Percentiles rank a stretch among this genome's conserved stretches.
Evolutionary conservation across 306 rosid genomes (phyloP).

Genomic region (Vigna nakashimae): DNA sequence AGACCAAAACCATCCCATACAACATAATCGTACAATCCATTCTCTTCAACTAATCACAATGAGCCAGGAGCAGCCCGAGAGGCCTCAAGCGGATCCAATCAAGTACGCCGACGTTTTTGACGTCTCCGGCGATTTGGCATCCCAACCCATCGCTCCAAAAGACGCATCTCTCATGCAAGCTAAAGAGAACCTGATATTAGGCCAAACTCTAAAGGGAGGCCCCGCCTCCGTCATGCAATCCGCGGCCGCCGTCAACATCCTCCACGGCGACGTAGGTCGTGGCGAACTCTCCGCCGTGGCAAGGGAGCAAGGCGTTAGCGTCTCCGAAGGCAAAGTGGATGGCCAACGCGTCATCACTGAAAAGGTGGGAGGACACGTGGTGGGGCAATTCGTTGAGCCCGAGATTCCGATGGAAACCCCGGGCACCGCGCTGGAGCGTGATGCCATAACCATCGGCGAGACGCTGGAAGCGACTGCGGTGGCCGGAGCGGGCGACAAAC

Average conservation of each 20-base stretch:
- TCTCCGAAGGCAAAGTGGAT: constrained; percentile 44
- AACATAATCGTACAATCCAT: background rate
- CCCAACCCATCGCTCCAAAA: constrained; percentile 50
- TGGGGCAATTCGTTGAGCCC: constrained; percentile 64
- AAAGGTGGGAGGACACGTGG: constrained; percentile 52
- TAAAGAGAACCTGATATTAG: constrained; percentile 57
- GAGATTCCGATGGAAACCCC: constrained; percentile 43
- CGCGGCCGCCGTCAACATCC: constrained; percentile 54
- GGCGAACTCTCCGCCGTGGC: constrained; percentile 43
- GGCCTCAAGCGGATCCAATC: constrained; percentile 41
- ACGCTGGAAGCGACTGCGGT: constrained; percentile 63
- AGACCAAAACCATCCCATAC: background rate
- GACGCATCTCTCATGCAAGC: constrained; percentile 72
- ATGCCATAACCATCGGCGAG: constrained; percentile 69
- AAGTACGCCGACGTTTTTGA: constrained; percentile 71
- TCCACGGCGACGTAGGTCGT: constrained; percentile 42
- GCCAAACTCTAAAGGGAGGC: constrained; percentile 63
- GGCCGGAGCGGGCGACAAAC: constrained; percentile 45
- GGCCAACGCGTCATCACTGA: constrained; percentile 55
- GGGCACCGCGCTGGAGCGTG: constrained; percentile 38
- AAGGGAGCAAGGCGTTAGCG: constrained; percentile 50
- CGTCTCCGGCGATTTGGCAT: constrained; percentile 64
- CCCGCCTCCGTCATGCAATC: constrained; percentile 76
- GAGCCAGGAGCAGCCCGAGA: constrained; percentile 34
- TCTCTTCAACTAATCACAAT: background rate